These are phyloP conservation scores for Termitomyces bulborhizus DNA, from an alignment of 768 basidiomycete species.

Conservation along the genomic window DNA sequence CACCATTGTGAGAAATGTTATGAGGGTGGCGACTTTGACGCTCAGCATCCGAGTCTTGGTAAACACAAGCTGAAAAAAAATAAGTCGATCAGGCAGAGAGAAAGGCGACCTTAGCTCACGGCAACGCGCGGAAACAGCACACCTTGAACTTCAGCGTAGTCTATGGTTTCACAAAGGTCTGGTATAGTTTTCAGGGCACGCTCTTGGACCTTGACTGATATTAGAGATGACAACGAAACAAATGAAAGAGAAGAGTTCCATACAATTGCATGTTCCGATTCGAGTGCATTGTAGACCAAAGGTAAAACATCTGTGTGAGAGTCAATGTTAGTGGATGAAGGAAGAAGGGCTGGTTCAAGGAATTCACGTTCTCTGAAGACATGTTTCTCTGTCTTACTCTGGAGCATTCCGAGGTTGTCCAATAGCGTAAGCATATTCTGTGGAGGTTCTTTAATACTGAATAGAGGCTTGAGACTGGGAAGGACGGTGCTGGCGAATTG, in stretches of 20 bases:
- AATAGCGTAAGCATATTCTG: slow-evolving; percentile 94
- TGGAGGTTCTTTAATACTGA: slow-evolving; percentile 88
- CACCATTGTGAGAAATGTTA: slow-evolving; percentile 83
- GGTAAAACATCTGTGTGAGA: slow-evolving; percentile 81
- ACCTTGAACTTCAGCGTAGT: slow-evolving; percentile 91
- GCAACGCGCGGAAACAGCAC: slow-evolving; percentile 90
- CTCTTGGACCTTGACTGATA: slow-evolving; percentile 73
- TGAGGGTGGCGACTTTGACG: slow-evolving; percentile 86
- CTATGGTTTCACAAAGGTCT: slow-evolving; percentile 84
- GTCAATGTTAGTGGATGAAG: slow-evolving; percentile 1
- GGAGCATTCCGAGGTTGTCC: slow-evolving; percentile 83
- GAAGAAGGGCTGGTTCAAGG: neutral
- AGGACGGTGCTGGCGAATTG: slow-evolving; percentile 83
- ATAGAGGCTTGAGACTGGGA: slow-evolving; percentile 85
- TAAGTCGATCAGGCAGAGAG: neutral
- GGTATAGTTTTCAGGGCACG: slow-evolving; percentile 81
- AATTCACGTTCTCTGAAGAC: slow-evolving; percentile 85
- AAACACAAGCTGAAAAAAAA: slow-evolving; percentile 68
- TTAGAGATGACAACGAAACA: neutral
- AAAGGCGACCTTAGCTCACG: slow-evolving; percentile 37
- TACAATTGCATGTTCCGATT: slow-evolving; percentile 87
- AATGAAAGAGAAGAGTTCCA: slow-evolving; percentile 13
- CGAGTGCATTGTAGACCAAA: slow-evolving; percentile 91
- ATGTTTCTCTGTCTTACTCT: slow-evolving; percentile 80
- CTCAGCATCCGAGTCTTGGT: slow-evolving; percentile 84